Evolutionary conservation across 768 basidiomycete species (phyloP), one percentile per base, ranked within the genome.

Genomic region (Suillus hirtellus): DNA sequence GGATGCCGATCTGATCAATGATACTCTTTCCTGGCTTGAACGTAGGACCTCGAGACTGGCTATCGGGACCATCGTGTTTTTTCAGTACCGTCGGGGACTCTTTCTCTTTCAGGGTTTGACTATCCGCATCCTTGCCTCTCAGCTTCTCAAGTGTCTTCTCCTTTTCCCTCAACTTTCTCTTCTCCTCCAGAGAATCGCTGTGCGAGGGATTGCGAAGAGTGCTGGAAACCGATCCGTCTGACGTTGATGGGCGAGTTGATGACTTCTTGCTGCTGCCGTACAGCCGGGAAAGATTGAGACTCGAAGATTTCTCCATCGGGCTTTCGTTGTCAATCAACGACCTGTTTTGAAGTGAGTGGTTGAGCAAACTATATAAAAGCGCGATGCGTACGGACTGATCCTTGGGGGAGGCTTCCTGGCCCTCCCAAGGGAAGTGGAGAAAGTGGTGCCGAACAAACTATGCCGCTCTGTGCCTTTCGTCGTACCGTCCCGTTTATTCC

Each of bases 1-100:
- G 87, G 31, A 84, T 84, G 4, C 96, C 97, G 65, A 99, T 95
- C 76, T 96, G 93, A 61, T 93, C 88, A 61, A 97, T 74, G 56
- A 97, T 90, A 64, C 86, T 93, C 73, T 82, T 80, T 0, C 91
- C 92, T 37, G 80, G 81, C 69, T 82, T 84, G 65, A 87, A 72
- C 3, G 79, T 80, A 43, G 74, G 75, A 19, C 71, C 72, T 8
- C 67, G 70, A 4, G 65, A 62, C 67, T 4, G 50, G 65, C 24
- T 35, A 11, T 35, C 34, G 11, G 34, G 19, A 35, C 52, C 52
- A 21, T 59, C 43, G 11, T 55, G 40, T 27, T 43, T 38, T 63
- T 40, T 40, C 55, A 4, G 4, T 40, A 14, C 9, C 21, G 9
- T 21, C 15, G 43, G 5, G 10, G 62, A 53, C n/a, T 66, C 62